phyloP scores from a whole-genome alignment of 2,329 filamentous ascomycete species.

The Didymella exigua region DNA sequence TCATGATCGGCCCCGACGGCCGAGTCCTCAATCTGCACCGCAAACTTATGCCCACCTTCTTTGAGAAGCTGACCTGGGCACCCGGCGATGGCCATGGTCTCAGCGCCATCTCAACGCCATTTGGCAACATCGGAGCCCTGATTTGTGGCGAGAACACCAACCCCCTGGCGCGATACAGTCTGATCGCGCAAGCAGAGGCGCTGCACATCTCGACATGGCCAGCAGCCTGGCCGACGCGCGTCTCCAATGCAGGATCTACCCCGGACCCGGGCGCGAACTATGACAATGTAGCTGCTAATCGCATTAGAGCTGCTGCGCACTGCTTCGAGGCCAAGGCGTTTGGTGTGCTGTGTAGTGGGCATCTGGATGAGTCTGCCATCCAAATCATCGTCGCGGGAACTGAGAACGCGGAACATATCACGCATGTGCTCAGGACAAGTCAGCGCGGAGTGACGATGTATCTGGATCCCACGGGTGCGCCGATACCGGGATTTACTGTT shows the following conservation, averaged over 20 bases:
- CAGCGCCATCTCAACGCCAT: constrained; percentile 52
- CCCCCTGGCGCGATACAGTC: constrained; percentile 57
- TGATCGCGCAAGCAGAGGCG: constrained; percentile 63
- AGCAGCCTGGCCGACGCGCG: constrained; percentile 59
- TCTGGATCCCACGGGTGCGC: constrained; percentile 57
- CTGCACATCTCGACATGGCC: constrained; percentile 64
- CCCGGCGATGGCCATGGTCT: constrained; percentile 60
- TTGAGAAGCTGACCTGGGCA: constrained; percentile 62
- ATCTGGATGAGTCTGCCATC: constrained; percentile 51
- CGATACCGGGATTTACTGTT: constrained; percentile 48
- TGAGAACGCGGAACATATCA: constrained; percentile 34
- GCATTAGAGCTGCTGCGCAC: constrained; percentile 59
- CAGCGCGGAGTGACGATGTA: constrained; percentile 57
- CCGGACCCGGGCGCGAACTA: constrained; percentile 47
- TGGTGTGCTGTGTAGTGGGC: constrained; percentile 56
- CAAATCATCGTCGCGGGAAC: constrained; percentile 42
- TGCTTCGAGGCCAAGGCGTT: constrained; percentile 66
- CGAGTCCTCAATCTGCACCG: constrained; percentile 58
- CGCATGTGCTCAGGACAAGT: constrained; percentile 45
- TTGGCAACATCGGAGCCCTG: constrained; percentile 56
- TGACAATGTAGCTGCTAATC: constrained; percentile 61
- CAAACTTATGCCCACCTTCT: constrained; percentile 63
- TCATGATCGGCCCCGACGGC: constrained; percentile 55
- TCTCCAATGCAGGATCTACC: constrained; percentile 2
- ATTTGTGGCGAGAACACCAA: constrained; percentile 67